Conservation (phyloP, 2,329 filamentous ascomycete species). For the Fusarium cicatricum region DNA sequence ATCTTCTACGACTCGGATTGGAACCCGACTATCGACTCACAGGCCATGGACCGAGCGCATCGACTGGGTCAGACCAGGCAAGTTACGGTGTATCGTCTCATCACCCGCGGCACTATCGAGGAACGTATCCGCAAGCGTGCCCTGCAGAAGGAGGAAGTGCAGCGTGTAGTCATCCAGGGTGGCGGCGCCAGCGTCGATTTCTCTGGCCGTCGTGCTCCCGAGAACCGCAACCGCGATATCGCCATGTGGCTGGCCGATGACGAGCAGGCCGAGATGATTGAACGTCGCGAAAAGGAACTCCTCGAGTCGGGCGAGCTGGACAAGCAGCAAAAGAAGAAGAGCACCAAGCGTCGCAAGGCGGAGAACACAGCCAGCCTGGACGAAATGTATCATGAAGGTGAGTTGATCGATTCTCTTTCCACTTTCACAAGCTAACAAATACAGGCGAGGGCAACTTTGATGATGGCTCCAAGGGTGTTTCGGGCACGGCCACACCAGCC, state of each 20-base stretch:
- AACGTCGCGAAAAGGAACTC: constrained; percentile 89
- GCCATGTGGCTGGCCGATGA: constrained; percentile 99
- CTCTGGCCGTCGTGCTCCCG: constrained; percentile 84
- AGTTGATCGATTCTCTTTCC: constrained; percentile 50
- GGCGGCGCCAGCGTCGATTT: constrained; percentile 94
- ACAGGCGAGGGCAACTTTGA: constrained; percentile 97
- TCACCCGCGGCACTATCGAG: constrained; percentile 95
- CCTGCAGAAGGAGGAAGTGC: constrained; percentile 97
- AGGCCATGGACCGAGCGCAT: constrained; percentile 99
- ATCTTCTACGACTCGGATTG: constrained; percentile 99
- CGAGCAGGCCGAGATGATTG: constrained; percentile 92
- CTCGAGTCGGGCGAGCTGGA: constrained; percentile 75
- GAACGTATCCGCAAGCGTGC: constrained; percentile 97
- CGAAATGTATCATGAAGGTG: constrained; percentile 99
- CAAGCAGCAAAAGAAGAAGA: constrained; percentile 71
- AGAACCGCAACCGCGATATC: constrained; percentile 97
- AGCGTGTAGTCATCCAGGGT: constrained; percentile 94
- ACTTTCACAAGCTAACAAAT: constrained; percentile 36
- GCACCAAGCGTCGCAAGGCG: constrained; percentile 63
- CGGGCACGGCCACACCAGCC: constrained; percentile 74
- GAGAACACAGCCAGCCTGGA: constrained; percentile 75
- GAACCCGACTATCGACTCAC: constrained; percentile 98
- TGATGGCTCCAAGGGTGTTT: constrained; percentile 73
- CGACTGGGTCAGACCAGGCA: constrained; percentile 95
- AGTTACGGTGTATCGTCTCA: constrained; percentile 96